A percentile compares a stretch with the other conserved stretches of the same genome.
Conservation (phyloP, 2,329 filamentous ascomycete species). For the Aspergillus sp. region DNA sequence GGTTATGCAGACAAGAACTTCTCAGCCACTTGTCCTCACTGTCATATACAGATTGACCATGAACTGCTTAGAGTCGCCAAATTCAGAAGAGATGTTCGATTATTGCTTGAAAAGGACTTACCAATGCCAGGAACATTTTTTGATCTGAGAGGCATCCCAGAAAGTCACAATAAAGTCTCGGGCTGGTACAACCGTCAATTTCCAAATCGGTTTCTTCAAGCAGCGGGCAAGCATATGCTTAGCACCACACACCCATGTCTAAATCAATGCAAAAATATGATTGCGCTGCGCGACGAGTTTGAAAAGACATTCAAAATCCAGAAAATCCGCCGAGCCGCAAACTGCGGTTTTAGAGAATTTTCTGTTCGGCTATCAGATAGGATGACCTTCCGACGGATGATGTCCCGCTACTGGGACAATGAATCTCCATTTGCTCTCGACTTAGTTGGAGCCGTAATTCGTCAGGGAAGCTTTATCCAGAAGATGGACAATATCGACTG, state of each 20-base stretch:
- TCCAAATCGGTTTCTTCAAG: slow-evolving; percentile 54
- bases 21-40: slow-evolving; percentile 46
- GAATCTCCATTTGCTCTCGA: slow-evolving; percentile 34
- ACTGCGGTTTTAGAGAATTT: neutral
- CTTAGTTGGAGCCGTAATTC: slow-evolving; percentile 38
- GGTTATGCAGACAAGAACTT: slow-evolving; percentile 46
- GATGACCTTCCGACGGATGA: slow-evolving; percentile 35
- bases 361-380: slow-evolving; percentile 14
- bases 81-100: slow-evolving; percentile 54
- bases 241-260: slow-evolving; percentile 30
- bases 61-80: slow-evolving; percentile 58
- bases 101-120: slow-evolving; percentile 41
- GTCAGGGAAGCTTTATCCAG: slow-evolving; percentile 39
- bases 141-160: slow-evolving; percentile 49
- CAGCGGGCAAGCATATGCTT: slow-evolving; percentile 41
- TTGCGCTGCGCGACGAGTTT: slow-evolving; percentile 48
- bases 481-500: slow-evolving; percentile 74
- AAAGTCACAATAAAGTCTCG: slow-evolving; percentile 7
- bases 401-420: slow-evolving; percentile 42
- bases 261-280: slow-evolving; percentile 42
- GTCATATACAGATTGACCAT: slow-evolving; percentile 49
- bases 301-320: slow-evolving; percentile 23
- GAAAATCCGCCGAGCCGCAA: slow-evolving; percentile 30
- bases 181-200: slow-evolving; percentile 40
- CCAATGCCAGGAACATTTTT: slow-evolving; percentile 68